These are phyloP conservation scores for Melampsora abietis-canadensis DNA, from an alignment of 1,284 basidiomycete genomes.

Conservation along the genomic window DNA sequence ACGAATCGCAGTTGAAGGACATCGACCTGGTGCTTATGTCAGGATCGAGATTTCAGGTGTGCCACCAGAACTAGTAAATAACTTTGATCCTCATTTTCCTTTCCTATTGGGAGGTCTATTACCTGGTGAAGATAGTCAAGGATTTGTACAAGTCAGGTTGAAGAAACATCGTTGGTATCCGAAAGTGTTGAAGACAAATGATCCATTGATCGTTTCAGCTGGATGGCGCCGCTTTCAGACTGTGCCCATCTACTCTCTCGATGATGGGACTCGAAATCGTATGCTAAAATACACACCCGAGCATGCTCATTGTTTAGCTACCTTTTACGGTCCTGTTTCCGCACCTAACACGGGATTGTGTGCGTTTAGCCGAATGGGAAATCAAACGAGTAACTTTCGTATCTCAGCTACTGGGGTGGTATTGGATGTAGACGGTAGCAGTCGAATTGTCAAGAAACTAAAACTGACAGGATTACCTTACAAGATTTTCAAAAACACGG, in stretches of 20 bases:
- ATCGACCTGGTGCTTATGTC: slow-evolving; percentile 86
- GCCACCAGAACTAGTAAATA: slow-evolving; percentile 85
- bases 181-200: slow-evolving; percentile 91
- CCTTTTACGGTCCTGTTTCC: slow-evolving; percentile 87
- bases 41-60: slow-evolving; percentile 81
- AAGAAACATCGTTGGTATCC: slow-evolving; percentile 95
- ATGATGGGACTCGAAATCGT: slow-evolving; percentile 95
- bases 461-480: slow-evolving; percentile 91
- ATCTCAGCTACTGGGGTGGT: slow-evolving; percentile 92
- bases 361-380: slow-evolving; percentile 82
- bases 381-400: slow-evolving; percentile 71
- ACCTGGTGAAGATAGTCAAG: slow-evolving; percentile 83
- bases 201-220: slow-evolving; percentile 89
- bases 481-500: slow-evolving; percentile 99
- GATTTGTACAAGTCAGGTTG: slow-evolving; percentile 88
- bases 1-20: slow-evolving; percentile 82
- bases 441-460: slow-evolving; percentile 96
- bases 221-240: slow-evolving; percentile 97
- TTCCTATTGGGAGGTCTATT: slow-evolving; percentile 91
- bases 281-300: slow-evolving; percentile 99
- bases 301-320: slow-evolving; percentile 98
- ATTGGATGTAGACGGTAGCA: slow-evolving; percentile 82
- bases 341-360: slow-evolving; percentile 96
- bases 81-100: slow-evolving; percentile 88
- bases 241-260: slow-evolving; percentile 89